phyloP scores from a whole-genome alignment of 2,329 filamentous ascomycete genomes.

The Zarea fungicola region DNA sequence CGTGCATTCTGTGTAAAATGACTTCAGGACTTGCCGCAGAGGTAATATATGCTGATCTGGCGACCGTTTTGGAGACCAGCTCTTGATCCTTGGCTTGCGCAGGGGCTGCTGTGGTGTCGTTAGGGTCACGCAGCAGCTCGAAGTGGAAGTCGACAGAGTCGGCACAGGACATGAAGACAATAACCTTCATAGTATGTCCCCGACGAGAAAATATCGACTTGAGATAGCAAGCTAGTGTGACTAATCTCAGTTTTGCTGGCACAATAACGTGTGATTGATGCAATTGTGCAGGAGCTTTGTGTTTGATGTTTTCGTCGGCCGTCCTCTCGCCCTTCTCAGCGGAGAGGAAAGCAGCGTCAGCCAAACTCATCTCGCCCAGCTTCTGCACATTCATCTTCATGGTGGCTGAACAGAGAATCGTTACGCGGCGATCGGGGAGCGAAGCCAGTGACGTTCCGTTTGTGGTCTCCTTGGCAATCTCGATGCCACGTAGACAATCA shows the following conservation, averaged over 20 bases:
- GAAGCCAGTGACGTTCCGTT: constrained; percentile 55
- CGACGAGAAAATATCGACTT: constrained; percentile 83
- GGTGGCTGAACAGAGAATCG: constrained; percentile 90
- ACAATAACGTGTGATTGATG: constrained; percentile 88
- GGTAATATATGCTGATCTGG: constrained; percentile 66
- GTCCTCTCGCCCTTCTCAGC: constrained; percentile 52
- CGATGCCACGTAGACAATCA: constrained; percentile 64
- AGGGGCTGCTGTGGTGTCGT: constrained; percentile 23
- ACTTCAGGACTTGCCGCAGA: constrained; percentile 67
- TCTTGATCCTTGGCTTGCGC: constrained; percentile 28
- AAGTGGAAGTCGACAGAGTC: constrained; percentile 98
- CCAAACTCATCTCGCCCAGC: constrained; percentile 88
- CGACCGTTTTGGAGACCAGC: constrained; percentile 54
- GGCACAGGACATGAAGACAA: constrained; percentile 93
- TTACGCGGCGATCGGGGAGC: constrained; percentile 71
- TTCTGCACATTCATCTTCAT: constrained; percentile 97
- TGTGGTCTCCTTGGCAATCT: constrained; percentile 53
- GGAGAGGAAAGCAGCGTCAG: constrained; percentile 84
- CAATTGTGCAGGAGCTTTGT: constrained; percentile 78
- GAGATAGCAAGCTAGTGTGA: constrained; percentile 77
- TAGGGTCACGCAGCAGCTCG: constrained; percentile 60
- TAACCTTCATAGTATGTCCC: constrained; percentile 92
- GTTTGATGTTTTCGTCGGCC: constrained; percentile 44
- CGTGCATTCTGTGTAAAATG: constrained; percentile 82
- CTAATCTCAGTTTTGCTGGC: constrained; percentile 83